Conservation (phyloP, 768 basidiomycete species). For the Phylloporus sp. region DNA sequence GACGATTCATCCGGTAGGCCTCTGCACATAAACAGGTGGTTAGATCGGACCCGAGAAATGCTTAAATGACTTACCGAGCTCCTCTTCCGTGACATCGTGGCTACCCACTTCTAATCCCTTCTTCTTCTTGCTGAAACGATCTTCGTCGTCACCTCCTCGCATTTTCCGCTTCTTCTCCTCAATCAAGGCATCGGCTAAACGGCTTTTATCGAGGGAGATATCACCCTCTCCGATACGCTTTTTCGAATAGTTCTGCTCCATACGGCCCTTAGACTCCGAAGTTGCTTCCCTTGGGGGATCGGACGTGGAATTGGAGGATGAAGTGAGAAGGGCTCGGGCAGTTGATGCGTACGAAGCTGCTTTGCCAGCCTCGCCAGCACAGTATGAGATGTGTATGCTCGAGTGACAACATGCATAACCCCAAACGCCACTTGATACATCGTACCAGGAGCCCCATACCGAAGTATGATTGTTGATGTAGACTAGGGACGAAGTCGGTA, state of each 20-base stretch:
- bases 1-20: conserved; percentile 80
- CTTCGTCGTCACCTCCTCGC: conserved; percentile 48
- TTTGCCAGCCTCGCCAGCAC: conserved; percentile 82
- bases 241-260: conserved; percentile 74
- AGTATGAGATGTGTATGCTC: conserved; percentile 79
- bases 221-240: conserved; percentile 79
- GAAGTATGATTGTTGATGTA: conserved; percentile 88
- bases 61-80: conserved; percentile 53
- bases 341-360: conserved; percentile 72
- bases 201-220: conserved; percentile 65
- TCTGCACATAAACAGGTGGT: conserved; percentile 43
- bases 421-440: conserved; percentile 65
- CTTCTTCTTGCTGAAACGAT: conserved; percentile 58
- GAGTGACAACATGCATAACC: conserved; percentile 97
- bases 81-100: conserved; percentile 86
- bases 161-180: conserved; percentile 80
- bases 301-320: conserved; percentile 28
- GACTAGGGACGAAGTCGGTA: conserved; percentile 41
- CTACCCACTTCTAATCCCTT: conserved; percentile 44
- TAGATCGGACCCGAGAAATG: neutral
- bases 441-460: conserved; percentile 99
- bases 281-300: conserved; percentile 29
- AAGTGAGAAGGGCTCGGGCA: conserved; percentile 59
- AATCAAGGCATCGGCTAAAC: conserved; percentile 61
- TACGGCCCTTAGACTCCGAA: conserved; percentile 31